A percentile compares a stretch with the other conserved stretches of the same genome.
These are phyloP conservation scores for Hirsutella minnesotensis DNA, from an alignment of 2,329 filamentous ascomycete species.

Conservation along the genomic window DNA sequence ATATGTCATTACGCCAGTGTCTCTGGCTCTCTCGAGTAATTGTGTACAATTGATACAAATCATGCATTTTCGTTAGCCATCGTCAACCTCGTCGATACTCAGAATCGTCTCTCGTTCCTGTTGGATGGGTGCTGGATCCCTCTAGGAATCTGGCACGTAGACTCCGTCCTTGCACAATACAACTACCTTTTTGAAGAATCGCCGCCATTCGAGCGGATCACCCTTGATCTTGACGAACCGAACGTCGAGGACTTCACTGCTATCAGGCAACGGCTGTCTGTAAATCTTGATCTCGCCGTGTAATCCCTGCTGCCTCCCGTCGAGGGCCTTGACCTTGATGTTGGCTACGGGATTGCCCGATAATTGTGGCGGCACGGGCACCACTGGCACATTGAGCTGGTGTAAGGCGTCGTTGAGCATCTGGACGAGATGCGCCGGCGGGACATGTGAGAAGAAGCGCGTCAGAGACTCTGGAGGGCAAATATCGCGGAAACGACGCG, in stretches of 20 bases:
- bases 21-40: background rate
- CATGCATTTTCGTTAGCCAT: background rate
- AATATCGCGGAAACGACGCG: slow-evolving; percentile 81
- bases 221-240: slow-evolving; percentile 91
- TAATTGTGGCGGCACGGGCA: slow-evolving; percentile 31
- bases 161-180: slow-evolving; percentile 79
- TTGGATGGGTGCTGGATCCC: slow-evolving; percentile 9
- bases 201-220: slow-evolving; percentile 89
- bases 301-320: slow-evolving; percentile 59
- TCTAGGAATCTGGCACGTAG: slow-evolving; percentile 36
- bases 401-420: slow-evolving; percentile 74
- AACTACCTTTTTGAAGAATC: slow-evolving; percentile 94
- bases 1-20: too few relatives aligned
- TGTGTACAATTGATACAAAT: background rate
- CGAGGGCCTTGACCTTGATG: slow-evolving; percentile 64
- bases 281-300: slow-evolving; percentile 69
- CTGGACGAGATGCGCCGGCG: slow-evolving; percentile 63
- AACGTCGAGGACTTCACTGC: slow-evolving; percentile 62
- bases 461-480: slow-evolving; percentile 79
- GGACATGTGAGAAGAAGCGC: slow-evolving; percentile 80
- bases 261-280: slow-evolving; percentile 43
- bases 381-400: slow-evolving; percentile 69
- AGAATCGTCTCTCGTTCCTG: background rate
- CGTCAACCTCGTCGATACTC: background rate
- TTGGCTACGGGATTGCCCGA: slow-evolving; percentile 45